Percentiles rank a stretch among this genome's conserved stretches.
phyloP scores from a whole-genome alignment of 1,284 basidiomycete species.

The Trametes pubescens region DNA sequence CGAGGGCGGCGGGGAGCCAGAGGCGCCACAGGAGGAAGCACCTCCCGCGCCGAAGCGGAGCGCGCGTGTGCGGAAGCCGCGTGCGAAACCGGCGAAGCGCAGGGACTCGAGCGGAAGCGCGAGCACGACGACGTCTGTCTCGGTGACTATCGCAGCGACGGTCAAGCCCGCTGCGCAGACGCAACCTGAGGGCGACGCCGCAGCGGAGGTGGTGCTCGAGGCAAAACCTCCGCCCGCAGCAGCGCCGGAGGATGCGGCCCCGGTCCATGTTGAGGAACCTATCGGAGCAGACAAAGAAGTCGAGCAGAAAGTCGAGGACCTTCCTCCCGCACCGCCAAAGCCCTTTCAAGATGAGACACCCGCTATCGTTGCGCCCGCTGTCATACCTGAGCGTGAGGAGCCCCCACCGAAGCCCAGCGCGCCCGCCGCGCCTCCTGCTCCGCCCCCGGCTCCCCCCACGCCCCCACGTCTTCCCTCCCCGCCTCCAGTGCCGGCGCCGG shows the following conservation, averaged over 20 bases:
- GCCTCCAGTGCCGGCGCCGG: background rate
- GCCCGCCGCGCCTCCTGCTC: slow-evolving; percentile 1
- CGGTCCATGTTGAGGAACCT: slow-evolving; percentile 8
- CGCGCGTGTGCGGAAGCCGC: slow-evolving; percentile 41
- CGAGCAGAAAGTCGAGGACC: slow-evolving; percentile 15
- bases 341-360: slow-evolving; percentile 2
- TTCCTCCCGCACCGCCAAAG: slow-evolving; percentile 5
- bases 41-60: slow-evolving; percentile 39
- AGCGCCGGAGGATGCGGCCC: slow-evolving; percentile 13
- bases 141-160: slow-evolving; percentile 41
- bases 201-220: slow-evolving; percentile 9
- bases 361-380: slow-evolving; percentile 9
- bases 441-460: background rate
- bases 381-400: background rate
- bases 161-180: slow-evolving; percentile 15
- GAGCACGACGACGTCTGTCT: slow-evolving; percentile 43
- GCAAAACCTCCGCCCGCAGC: slow-evolving; percentile 6
- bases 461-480: background rate
- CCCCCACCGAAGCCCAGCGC: slow-evolving; percentile 1
- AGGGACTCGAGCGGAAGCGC: slow-evolving; percentile 45
- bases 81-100: slow-evolving; percentile 33
- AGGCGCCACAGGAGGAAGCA: slow-evolving; percentile 33
- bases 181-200: slow-evolving; percentile 21
- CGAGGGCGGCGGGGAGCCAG: slow-evolving; percentile 35
- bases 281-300: slow-evolving; percentile 9